These are phyloP conservation scores for Petunia secreta DNA, from an alignment of 257 asterid genomes.

Conservation along the genomic window DNA sequence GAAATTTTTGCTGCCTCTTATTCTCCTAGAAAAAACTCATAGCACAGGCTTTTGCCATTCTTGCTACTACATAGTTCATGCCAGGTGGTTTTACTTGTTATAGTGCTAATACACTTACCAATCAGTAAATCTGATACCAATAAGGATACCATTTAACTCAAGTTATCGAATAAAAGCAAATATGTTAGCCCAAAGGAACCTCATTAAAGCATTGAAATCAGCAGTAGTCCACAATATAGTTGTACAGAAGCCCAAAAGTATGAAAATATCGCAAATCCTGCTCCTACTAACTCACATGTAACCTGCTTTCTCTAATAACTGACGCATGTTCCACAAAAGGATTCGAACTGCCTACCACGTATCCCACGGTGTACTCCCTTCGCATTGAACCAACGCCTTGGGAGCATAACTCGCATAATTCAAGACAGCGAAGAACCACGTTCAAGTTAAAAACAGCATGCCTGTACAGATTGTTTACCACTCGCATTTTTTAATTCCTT, in stretches of 20 bases:
- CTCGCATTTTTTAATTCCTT: background rate
- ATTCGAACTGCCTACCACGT: no score
- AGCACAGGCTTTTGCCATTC: background rate
- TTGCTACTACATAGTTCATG: background rate
- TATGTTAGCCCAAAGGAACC: background rate
- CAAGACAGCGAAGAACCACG: background rate
- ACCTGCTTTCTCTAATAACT: no score
- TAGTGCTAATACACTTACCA: background rate
- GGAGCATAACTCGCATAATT: no score
- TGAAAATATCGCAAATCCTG: background rate
- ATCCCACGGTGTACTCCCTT: no score
- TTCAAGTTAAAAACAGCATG: background rate
- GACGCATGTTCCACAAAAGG: no score
- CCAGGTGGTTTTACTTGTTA: background rate
- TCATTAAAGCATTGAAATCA: background rate
- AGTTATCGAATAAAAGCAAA: background rate
- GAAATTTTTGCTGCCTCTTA: conserved; percentile 5
- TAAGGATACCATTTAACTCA: background rate
- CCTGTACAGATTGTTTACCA: background rate
- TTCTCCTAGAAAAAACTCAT: background rate
- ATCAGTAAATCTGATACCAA: background rate
- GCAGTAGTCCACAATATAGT: background rate
- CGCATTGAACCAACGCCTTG: no score
- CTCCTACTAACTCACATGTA: background rate
- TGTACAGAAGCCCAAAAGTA: background rate